Evolutionary conservation across 768 basidiomycete species (phyloP).

Genomic region (Chalciporus chontae): DNA sequence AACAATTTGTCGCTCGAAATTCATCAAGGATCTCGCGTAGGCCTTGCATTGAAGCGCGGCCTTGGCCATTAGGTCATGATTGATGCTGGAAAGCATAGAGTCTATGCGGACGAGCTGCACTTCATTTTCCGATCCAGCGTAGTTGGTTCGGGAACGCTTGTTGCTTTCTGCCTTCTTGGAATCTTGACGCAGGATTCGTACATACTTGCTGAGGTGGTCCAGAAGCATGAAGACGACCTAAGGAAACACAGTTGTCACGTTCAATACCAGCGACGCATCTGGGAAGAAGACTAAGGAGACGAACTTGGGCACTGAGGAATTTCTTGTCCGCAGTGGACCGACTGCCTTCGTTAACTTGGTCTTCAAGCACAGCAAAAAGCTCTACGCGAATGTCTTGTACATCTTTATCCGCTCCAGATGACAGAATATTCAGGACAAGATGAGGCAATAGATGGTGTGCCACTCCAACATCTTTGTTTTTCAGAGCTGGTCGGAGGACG

Average conservation of each 20-base stretch:
- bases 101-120: constrained; percentile 72
- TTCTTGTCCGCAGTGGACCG: constrained; percentile 71
- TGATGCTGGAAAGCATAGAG: constrained; percentile 77
- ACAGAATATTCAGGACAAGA: constrained; percentile 79
- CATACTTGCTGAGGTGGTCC: constrained; percentile 92
- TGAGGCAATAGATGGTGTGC: constrained; percentile 90
- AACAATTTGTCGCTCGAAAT: constrained; percentile 82
- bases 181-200: constrained; percentile 71
- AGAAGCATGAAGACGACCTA: constrained; percentile 92
- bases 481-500: constrained; percentile 73
- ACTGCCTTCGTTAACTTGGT: constrained; percentile 71
- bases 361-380: constrained; percentile 76
- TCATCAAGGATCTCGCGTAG: constrained; percentile 91
- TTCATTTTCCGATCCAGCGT: constrained; percentile 38
- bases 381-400: constrained; percentile 67
- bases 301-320: constrained; percentile 89
- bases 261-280: neutral
- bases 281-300: constrained; percentile 1
- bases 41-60: constrained; percentile 95
- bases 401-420: constrained; percentile 66
- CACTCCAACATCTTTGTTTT: constrained; percentile 91
- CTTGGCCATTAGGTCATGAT: constrained; percentile 84
- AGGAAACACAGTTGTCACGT: neutral
- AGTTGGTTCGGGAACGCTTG: constrained; percentile 45
- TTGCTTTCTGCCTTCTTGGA: constrained; percentile 44